Base-by-base conservation (phyloP, 2,329 filamentous ascomycete species). In the Sporothrix pallida region DNA sequence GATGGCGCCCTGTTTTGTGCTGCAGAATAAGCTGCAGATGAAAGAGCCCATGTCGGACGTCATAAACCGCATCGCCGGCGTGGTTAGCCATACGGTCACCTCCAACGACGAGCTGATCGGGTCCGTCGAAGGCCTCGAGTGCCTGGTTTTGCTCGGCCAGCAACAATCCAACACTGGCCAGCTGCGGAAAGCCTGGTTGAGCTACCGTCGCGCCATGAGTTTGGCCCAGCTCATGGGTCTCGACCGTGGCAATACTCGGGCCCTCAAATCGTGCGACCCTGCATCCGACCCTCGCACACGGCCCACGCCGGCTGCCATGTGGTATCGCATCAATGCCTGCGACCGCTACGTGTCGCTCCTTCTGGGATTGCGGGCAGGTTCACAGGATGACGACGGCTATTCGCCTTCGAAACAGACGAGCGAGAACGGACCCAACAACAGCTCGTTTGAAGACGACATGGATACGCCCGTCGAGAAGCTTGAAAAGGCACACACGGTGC, bases 101-200 rank as follows among this genome's bases (percentile, higher is more conserved):
- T 83, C 82, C 3, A 84, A 88, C 52, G 86, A 89, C 62, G 84
- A 87, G 54, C 79, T 90, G 3, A 79, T 87, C 0, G 84, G 84
- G 26, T 86, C 83, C 2, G 77, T 86, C 1, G 87, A 89, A 77
- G 87, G 87, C 1, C 77, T 89, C 0, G 85, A 89, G 78, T 85
- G 85, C 70, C 79, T 90, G 0, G 77, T 85, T 26, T 78, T 90
- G 0, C 81, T 87, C 52, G 81, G 82, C 20, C 78, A 86, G 71
- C 87, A 85, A 76, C 85, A 88, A 71, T 81, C 83, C 52, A 88
- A 89, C 73, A 83, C 82, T 0, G 88, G 88, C 0, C 87, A 87
- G 62, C 80, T 88, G 1, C 84, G 87, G 26, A 86, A 86, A 62
- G 82, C 86, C 2, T 90, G 87, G 87, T 78, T 90, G 26, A 82